Evolutionary conservation across 306 rosid species (phyloP), one percentile per base, ranked within the genome.

Genomic region (Medicago lupulina): DNA sequence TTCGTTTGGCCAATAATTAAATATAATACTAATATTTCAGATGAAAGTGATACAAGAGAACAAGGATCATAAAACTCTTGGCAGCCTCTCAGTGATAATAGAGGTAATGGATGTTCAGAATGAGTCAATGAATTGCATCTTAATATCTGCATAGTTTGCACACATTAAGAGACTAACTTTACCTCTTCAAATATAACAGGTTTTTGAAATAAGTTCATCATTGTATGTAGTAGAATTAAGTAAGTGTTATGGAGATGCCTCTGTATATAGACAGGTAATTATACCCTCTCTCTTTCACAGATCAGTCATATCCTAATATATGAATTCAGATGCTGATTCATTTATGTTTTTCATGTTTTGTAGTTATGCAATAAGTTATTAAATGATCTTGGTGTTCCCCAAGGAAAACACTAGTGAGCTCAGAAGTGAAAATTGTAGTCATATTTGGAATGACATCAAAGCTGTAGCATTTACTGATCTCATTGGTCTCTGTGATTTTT

Each of bases 311-410:
- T 49, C 38, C 67, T 31, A 14, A 61, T 31, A 36, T 23, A 36
- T 34, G 41, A 69, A 49, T 36, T 60, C 28, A 23, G 72, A 68
- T 44, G 50, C 39, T 80, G 62, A 72, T 34, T 23, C 40, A 15
- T 41, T 12, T 58, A 21, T 49, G 6, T 70, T 77, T 28, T 68
- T 71, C 75, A 38, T 71, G 8, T 13, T 31, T 19, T 82, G 85
- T 93, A 92, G 98, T 74, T 94, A 85, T 91, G 97, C 88, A 78
- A 87, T 63, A 90, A 80, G 80, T 78, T 94, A 67, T 86, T 93
- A 67, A 86, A 84, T 69, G 97, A 91, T 70, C 79, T 91, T 77
- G 85, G 93, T 23, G 91, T 85, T 76, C 82, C 88, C 75, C 93
- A 9, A 81, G 71, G 68, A 83, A 80, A 70, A 88, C 53, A 6